These are phyloP conservation scores for Viola odorata DNA, from an alignment of 345 rosid genomes.

Conservation along the genomic window DNA sequence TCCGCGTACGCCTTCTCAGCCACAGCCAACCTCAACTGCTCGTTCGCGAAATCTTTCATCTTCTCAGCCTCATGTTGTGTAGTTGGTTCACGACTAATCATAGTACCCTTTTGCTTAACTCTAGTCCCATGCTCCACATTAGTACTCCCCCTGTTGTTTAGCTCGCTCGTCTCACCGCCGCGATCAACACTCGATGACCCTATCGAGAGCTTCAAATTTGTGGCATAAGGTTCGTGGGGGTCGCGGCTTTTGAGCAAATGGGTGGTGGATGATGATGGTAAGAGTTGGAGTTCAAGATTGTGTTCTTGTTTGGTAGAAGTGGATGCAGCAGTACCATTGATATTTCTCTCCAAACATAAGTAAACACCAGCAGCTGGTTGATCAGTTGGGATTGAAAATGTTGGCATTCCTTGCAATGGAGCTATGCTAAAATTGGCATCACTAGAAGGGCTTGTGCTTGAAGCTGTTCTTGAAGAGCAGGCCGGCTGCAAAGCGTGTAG, in stretches of 20 bases:
- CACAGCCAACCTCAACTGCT: slow-evolving; percentile 51
- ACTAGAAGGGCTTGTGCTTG: slow-evolving; percentile 67
- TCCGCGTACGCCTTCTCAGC: slow-evolving; percentile 66
- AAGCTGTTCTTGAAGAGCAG: slow-evolving; percentile 65
- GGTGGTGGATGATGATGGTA: slow-evolving; percentile 39
- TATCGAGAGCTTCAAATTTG: slow-evolving; percentile 64
- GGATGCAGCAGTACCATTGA: slow-evolving; percentile 10
- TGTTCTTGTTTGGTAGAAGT: slow-evolving; percentile 23
- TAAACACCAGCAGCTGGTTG: slow-evolving; percentile 9
- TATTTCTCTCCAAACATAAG: slow-evolving; percentile 17
- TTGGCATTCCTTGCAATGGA: slow-evolving; percentile 24
- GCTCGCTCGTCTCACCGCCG: slow-evolving; percentile 4
- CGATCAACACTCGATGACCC: slow-evolving; percentile 31
- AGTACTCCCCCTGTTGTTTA: background rate
- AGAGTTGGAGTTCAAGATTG: slow-evolving; percentile 69
- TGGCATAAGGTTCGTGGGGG: slow-evolving; percentile 16
- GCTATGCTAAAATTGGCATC: slow-evolving; percentile 51
- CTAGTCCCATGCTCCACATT: slow-evolving; percentile 2
- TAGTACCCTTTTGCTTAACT: slow-evolving; percentile 9
- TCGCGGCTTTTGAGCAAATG: slow-evolving; percentile 25
- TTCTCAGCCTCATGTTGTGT: slow-evolving; percentile 20
- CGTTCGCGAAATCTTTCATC: slow-evolving; percentile 46
- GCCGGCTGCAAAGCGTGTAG: slow-evolving; percentile 36
- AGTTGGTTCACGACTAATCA: slow-evolving; percentile 3
- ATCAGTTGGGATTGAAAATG: slow-evolving; percentile 15